Percentiles rank a stretch among this genome's conserved stretches.
Conservation (phyloP, 108 stramenopile genomes). For the Cyclotella cryptica region DNA sequence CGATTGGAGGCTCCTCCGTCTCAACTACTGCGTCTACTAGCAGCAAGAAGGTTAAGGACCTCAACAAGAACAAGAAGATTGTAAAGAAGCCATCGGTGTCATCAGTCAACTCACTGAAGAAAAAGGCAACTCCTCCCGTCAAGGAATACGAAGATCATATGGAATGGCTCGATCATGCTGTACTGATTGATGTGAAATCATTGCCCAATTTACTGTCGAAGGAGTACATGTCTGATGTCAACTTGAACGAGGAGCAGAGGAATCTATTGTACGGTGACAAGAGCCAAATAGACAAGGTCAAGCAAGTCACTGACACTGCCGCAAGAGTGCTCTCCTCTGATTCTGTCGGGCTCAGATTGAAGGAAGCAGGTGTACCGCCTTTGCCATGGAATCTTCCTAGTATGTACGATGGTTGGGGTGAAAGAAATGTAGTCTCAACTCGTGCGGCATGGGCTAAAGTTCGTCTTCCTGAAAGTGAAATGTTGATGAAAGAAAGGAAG, state of each 20-base stretch:
- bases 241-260: slow-evolving; percentile 70
- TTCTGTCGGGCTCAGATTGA: slow-evolving; percentile 10
- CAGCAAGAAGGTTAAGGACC: slow-evolving; percentile 11
- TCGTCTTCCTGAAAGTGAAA: slow-evolving; percentile 64
- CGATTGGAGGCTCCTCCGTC: not conserved
- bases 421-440: slow-evolving; percentile 69
- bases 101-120: slow-evolving; percentile 24
- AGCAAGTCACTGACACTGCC: slow-evolving; percentile 33
- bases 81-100: slow-evolving; percentile 4
- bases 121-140: slow-evolving; percentile 1
- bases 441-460: slow-evolving; percentile 78
- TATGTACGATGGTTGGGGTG: slow-evolving; percentile 68
- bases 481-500: slow-evolving; percentile 26
- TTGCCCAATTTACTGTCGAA: slow-evolving; percentile 59
- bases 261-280: slow-evolving; percentile 64
- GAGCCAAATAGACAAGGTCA: slow-evolving; percentile 22
- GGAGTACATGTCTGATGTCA: slow-evolving; percentile 48
- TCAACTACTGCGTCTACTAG: slow-evolving; percentile 7
- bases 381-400: slow-evolving; percentile 27
- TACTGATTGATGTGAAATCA: slow-evolving; percentile 70
- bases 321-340: slow-evolving; percentile 19
- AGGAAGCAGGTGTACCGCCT: slow-evolving; percentile 36
- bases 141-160: slow-evolving; percentile 74
- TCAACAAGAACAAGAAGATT: slow-evolving; percentile 27
- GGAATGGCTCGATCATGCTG: slow-evolving; percentile 81